Conservation (phyloP, 1,139 yeast genomes). For the Kurtzmaniella quercitrusa region DNA sequence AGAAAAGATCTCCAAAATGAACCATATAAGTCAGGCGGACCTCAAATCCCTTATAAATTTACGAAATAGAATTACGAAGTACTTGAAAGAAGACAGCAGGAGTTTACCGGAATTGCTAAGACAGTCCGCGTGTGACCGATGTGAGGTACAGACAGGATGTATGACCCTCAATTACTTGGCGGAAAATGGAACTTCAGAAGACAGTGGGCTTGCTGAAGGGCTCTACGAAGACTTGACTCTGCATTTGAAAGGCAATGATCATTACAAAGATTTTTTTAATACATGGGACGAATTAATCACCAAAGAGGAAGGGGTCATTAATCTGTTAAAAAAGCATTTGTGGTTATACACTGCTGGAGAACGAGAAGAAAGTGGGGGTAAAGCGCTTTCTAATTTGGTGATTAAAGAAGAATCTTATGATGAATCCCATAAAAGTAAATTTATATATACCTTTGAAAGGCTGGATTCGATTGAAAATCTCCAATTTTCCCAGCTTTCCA, state of each 20-base stretch:
- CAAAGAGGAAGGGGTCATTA: constrained; percentile 64
- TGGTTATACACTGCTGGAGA: constrained; percentile 63
- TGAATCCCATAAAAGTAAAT: constrained; percentile 17
- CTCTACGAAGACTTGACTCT: constrained; percentile 45
- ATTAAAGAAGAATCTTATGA: constrained; percentile 31
- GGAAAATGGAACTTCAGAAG: constrained; percentile 52
- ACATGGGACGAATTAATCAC: constrained; percentile 75
- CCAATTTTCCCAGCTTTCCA: constrained; percentile 41
- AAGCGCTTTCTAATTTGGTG: constrained; percentile 48
- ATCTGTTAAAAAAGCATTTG: constrained; percentile 53
- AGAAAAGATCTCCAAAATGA: constrained; percentile 49
- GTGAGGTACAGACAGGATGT: constrained; percentile 60
- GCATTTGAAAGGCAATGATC: constrained; percentile 39
- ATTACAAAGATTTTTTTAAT: constrained; percentile 51
- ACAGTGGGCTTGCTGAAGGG: constrained; percentile 44
- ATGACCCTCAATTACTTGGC: constrained; percentile 60
- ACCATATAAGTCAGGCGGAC: constrained; percentile 53
- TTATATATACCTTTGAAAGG: constrained; percentile 47
- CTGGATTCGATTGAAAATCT: constrained; percentile 16
- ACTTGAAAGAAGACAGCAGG: constrained; percentile 46
- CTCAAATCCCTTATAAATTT: constrained; percentile 60
- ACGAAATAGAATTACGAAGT: constrained; percentile 66
- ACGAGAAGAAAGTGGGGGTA: constrained; percentile 59
- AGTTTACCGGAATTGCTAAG: constrained; percentile 57
- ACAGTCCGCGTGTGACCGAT: constrained; percentile 61